Evolutionary conservation across 2,329 filamentous ascomycete genomes (phyloP).

Genomic region (Celoporthe dispersa): DNA sequence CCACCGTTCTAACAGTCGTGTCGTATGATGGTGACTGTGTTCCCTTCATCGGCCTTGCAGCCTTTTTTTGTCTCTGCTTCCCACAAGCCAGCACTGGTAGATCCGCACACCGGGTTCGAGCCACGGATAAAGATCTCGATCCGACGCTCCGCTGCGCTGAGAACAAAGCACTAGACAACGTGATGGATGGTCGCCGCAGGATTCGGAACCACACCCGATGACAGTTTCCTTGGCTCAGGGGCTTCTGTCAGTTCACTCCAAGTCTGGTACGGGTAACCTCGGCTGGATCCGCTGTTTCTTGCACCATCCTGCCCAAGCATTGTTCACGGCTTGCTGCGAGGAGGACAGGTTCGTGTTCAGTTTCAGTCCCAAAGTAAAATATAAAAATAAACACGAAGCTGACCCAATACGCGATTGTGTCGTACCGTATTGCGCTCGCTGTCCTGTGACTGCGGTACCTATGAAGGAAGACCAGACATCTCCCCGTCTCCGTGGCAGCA

Average conservation of each 20-base stretch:
- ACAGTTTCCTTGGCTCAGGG: background rate
- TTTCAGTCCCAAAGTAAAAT: background rate
- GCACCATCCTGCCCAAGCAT: background rate
- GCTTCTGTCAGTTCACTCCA: background rate
- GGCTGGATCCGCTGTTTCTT: background rate
- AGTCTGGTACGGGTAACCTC: background rate
- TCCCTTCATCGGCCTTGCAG: background rate
- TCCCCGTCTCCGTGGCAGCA: background rate
- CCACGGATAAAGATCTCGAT: background rate
- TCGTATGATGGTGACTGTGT: conserved; percentile 8
- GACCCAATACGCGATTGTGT: background rate
- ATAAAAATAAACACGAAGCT: background rate
- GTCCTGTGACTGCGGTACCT: background rate
- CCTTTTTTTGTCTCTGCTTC: background rate
- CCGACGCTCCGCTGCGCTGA: background rate
- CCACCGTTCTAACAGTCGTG: background rate
- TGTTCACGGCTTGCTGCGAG: background rate
- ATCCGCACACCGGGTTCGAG: background rate
- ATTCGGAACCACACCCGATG: background rate
- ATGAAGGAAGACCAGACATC: too few species aligned
- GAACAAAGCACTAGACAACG: background rate
- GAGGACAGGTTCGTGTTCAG: background rate
- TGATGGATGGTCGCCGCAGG: background rate
- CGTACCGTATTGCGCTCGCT: background rate
- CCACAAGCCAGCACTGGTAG: background rate